Percentiles rank a stretch among this genome's conserved stretches.
phyloP scores from a whole-genome alignment of 73 alveolate genomes.

The Paramecium bursaria region DNA sequence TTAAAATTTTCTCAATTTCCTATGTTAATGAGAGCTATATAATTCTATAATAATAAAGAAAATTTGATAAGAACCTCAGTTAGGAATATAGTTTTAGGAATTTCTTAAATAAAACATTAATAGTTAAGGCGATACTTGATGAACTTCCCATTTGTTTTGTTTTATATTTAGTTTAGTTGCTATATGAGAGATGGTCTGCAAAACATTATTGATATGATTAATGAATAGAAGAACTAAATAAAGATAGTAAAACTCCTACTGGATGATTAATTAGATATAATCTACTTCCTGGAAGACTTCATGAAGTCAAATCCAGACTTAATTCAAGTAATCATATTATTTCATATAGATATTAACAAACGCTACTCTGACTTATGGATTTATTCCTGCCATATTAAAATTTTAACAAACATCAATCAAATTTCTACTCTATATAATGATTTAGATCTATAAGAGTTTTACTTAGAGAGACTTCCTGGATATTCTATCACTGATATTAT shows the following conservation, averaged over 20 bases:
- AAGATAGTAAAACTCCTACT: constrained; percentile 10
- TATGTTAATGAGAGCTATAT: constrained; percentile 41
- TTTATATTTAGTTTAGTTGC: constrained; percentile 25
- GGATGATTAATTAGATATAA: constrained; percentile 28
- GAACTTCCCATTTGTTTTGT: neutral
- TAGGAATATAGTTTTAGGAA: constrained; percentile 52
- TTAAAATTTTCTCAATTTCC: constrained; percentile 35
- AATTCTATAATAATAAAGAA: constrained; percentile 6
- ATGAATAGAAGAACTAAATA: neutral
- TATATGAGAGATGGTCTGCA: constrained; percentile 5
- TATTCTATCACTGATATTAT: neutral
- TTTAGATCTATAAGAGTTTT: constrained; percentile 26
- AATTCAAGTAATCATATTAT: neutral
- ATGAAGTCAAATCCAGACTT: neutral
- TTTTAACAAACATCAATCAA: neutral
- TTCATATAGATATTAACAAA: too few relatives aligned
- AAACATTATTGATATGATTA: neutral
- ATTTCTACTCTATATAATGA: constrained; percentile 4
- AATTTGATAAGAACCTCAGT: constrained; percentile 41
- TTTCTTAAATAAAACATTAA: neutral
- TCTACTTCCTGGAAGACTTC: constrained; percentile 23
- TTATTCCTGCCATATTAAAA: neutral
- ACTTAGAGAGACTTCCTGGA: constrained; percentile 12
- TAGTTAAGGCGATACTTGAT: constrained; percentile 13
- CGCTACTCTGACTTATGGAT: constrained; percentile 18